Conservation (phyloP, 257 asterid species). For the Striga asiatica region DNA sequence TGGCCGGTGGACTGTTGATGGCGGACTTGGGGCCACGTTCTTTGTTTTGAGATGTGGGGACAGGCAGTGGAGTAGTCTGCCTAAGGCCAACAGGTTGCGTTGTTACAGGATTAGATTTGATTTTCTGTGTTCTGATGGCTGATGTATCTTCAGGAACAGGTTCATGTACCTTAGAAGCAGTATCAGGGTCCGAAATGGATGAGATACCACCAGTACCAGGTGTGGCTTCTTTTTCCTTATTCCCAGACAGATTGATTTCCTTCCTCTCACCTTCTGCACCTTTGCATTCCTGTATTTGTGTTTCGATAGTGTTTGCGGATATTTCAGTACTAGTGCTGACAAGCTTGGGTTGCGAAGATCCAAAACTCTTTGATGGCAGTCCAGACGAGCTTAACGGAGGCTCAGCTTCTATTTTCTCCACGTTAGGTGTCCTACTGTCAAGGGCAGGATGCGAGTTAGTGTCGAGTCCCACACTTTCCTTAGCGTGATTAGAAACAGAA, state of each 20-base stretch:
- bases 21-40: conserved; percentile 18
- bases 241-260: conserved; percentile 21
- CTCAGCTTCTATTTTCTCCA: conserved; percentile 21
- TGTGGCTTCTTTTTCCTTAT: conserved; percentile 21
- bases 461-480: conserved; percentile 15
- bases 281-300: conserved; percentile 27
- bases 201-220: conserved; percentile 15
- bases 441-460: conserved; percentile 12
- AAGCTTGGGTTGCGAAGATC: conserved; percentile 22
- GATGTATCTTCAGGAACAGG: conserved; percentile 20
- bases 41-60: conserved; percentile 25
- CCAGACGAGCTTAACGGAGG: conserved; percentile 20
- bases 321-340: conserved; percentile 18
- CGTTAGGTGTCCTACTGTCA: conserved; percentile 18
- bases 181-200: conserved; percentile 12
- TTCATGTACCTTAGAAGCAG: conserved; percentile 18
- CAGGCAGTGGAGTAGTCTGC: conserved; percentile 18
- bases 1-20: conserved; percentile 20
- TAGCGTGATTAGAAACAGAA: conserved; percentile 9
- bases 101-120: conserved; percentile 23
- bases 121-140: conserved; percentile 16
- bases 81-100: conserved; percentile 24
- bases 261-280: conserved; percentile 20
- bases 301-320: conserved; percentile 16
- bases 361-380: conserved; percentile 18